A percentile compares a stretch with the other conserved stretches of the same genome.
Conservation (phyloP, 371 early-diverging fungal genomes). For the Lichtheimia hyalospora region DNA sequence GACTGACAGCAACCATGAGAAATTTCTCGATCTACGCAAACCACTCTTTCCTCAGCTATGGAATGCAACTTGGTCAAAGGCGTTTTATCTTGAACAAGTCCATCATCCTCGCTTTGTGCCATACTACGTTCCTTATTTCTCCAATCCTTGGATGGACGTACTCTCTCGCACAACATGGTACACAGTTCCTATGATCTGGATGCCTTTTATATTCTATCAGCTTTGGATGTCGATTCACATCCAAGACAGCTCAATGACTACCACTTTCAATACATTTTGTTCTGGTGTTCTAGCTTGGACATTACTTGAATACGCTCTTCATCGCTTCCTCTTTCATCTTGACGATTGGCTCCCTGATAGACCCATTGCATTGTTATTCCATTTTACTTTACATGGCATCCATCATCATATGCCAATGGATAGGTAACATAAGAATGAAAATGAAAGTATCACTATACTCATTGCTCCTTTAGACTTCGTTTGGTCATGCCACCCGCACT, state of each 20-base stretch:
- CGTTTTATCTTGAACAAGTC: conserved; percentile 86
- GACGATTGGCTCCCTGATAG: conserved; percentile 87
- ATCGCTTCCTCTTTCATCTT: conserved; percentile 92
- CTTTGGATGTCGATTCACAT: conserved; percentile 25
- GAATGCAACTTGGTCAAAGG: conserved; percentile 72
- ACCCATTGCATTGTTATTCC: conserved; percentile 67
- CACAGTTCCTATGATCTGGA: conserved; percentile 86
- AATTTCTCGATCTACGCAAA: conserved; percentile 82
- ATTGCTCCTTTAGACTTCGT: conserved; percentile 89
- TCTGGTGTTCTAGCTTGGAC: conserved; percentile 83
- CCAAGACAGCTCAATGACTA: neutral
- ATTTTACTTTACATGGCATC: conserved; percentile 92
- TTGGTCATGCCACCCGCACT: conserved; percentile 97
- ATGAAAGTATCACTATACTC: conserved; percentile 71
- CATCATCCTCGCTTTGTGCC: conserved; percentile 78
- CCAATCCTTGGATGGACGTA: conserved; percentile 67
- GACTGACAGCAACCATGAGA: conserved; percentile 28
- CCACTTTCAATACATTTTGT: conserved; percentile 31
- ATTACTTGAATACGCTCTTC: conserved; percentile 79
- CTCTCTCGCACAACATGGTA: conserved; percentile 92
- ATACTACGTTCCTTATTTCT: conserved; percentile 76
- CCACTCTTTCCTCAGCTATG: conserved; percentile 89
- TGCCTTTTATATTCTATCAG: conserved; percentile 67
- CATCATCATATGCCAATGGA: conserved; percentile 98
- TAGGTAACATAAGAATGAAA: conserved; percentile 64